phyloP scores from a whole-genome alignment of 192 early-diverging fungal genomes.

The Diversispora eburnea region DNA sequence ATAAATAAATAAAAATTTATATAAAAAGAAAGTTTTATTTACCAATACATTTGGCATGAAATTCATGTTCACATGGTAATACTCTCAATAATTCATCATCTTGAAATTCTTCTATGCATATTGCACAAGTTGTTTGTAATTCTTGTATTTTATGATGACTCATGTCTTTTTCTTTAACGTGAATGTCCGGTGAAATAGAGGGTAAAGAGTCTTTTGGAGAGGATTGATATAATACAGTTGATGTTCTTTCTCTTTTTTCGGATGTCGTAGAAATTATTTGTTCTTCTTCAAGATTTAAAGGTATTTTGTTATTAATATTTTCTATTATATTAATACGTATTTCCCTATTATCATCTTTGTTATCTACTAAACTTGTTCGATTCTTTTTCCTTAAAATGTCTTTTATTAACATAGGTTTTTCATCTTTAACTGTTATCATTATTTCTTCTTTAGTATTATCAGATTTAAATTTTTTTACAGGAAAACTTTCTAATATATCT shows the following conservation, averaged over 20 bases:
- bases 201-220: no score
- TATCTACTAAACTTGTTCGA: not conserved
- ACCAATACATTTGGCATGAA: constrained; percentile 38
- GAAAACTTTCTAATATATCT: not conserved
- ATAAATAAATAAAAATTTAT: not conserved
- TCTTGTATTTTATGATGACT: not conserved
- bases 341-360: not conserved
- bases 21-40: not conserved
- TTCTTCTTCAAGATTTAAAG: no score
- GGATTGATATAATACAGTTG: no score
- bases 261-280: no score
- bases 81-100: constrained; percentile 28
- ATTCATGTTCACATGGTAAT: constrained; percentile 36
- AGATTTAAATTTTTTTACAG: not conserved
- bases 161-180: not conserved
- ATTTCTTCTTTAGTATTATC: not conserved
- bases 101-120: constrained; percentile 34
- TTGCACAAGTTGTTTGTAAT: constrained; percentile 19
- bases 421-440: not conserved
- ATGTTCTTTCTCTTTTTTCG: no score
- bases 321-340: no score
- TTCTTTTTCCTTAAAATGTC: not conserved
- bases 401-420: not conserved
- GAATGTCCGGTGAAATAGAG: not conserved
- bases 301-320: no score